Conservation (phyloP, 164 flowering plant genomes). For the Paratinospora sagittata region DNA sequence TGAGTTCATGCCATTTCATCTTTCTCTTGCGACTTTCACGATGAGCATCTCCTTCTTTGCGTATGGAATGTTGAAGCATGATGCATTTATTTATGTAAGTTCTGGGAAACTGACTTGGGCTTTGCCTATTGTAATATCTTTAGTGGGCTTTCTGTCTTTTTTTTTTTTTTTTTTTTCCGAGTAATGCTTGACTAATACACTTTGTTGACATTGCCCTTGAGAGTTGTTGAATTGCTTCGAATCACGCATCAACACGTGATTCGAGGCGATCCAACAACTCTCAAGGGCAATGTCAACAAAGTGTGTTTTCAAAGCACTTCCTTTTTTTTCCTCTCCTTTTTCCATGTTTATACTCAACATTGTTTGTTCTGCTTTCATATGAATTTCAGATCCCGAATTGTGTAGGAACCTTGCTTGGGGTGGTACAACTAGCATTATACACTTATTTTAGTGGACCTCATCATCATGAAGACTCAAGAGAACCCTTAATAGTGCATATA, state of each 20-base stretch:
- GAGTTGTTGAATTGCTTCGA: too few relatives aligned
- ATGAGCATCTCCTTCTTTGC: conserved; percentile 52
- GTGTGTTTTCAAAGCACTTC: too few relatives aligned
- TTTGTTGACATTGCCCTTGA: too few relatives aligned
- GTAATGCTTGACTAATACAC: too few relatives aligned
- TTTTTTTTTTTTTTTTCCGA: too few relatives aligned
- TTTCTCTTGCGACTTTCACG: conserved; percentile 53
- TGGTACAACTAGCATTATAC: conserved; percentile 54
- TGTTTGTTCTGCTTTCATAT: not conserved
- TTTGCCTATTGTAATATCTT: not conserved
- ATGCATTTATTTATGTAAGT: conserved; percentile 50
- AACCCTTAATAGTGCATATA: conserved; percentile 51
- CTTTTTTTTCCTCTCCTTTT: too few relatives aligned
- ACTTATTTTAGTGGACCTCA: conserved; percentile 38
- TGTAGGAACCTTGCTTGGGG: conserved; percentile 67
- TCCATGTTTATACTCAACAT: not conserved
- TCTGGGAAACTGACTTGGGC: not conserved
- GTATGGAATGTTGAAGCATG: conserved; percentile 40
- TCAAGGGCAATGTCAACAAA: too few relatives aligned
- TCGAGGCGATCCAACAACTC: too few relatives aligned
- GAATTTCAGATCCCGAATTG: conserved; percentile 84
- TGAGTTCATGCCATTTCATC: conserved; percentile 61
- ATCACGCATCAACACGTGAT: too few relatives aligned
- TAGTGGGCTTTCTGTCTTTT: too few relatives aligned
- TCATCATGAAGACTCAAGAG: conserved; percentile 35